These are phyloP conservation scores for Sporopachydermia quercuum DNA, from an alignment of 805 yeast genomes.

Conservation along the genomic window DNA sequence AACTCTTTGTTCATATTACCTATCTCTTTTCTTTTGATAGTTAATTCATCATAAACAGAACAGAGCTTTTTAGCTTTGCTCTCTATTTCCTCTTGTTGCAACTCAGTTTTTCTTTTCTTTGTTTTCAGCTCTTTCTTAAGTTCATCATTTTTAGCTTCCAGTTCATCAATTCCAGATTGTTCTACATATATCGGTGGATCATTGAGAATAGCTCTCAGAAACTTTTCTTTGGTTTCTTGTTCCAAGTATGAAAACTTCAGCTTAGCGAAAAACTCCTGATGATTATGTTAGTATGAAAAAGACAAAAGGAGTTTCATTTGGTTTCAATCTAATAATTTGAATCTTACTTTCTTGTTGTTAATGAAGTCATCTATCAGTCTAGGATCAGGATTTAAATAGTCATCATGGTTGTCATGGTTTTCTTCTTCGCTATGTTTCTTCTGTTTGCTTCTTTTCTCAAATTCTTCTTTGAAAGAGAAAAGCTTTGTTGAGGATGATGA, in stretches of 20 bases:
- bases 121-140: conserved; percentile 17
- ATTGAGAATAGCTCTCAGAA: conserved; percentile 35
- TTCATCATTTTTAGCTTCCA: conserved; percentile 15
- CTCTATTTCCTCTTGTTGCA: conserved; percentile 10
- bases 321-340: conserved; percentile 8
- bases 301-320: conserved; percentile 17
- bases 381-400: background rate
- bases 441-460: conserved; percentile 5
- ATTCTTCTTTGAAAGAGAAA: too few species aligned
- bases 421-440: conserved; percentile 5
- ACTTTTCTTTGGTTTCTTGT: conserved; percentile 57
- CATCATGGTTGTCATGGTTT: conserved; percentile 4
- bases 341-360: background rate
- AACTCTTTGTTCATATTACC: conserved; percentile 17
- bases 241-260: conserved; percentile 53
- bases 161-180: conserved; percentile 20
- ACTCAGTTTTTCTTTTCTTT: conserved; percentile 13
- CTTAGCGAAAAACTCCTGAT: conserved; percentile 33
- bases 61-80: conserved; percentile 6
- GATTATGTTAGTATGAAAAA: conserved; percentile 14
- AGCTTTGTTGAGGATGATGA: too few species aligned
- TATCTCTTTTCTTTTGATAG: conserved; percentile 13
- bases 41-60: conserved; percentile 9
- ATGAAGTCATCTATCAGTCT: background rate
- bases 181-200: conserved; percentile 17